phyloP scores from a whole-genome alignment of 2,329 filamentous ascomycete species.

The Alternaria sp. region DNA sequence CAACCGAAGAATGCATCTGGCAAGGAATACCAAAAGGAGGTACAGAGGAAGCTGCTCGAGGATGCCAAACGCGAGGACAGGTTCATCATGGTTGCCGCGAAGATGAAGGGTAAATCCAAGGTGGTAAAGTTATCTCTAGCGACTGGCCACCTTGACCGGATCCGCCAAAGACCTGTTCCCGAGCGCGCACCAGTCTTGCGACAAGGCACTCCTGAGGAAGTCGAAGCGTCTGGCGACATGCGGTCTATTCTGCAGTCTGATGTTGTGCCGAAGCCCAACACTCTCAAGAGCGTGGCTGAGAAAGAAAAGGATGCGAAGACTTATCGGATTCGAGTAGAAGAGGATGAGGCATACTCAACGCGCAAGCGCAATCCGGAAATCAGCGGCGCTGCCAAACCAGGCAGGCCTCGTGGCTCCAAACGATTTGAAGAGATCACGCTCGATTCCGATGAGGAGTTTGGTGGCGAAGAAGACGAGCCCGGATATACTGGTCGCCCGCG shows the following conservation, averaged over 20 bases:
- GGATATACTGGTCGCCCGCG: constrained; percentile 23
- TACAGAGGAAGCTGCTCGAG: constrained; percentile 52
- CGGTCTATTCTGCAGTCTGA: constrained; percentile 48
- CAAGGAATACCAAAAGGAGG: constrained; percentile 56
- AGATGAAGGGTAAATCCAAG: constrained; percentile 53
- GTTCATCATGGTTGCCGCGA: constrained; percentile 54
- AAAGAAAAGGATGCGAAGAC: constrained; percentile 43
- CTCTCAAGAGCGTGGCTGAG: constrained; percentile 16
- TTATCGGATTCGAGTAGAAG: constrained; percentile 46
- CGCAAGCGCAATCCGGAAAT: constrained; percentile 33
- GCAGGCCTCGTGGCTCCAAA: constrained; percentile 24
- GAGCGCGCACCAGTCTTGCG: constrained; percentile 27
- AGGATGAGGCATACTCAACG: constrained; percentile 51
- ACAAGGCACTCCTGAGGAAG: constrained; percentile 28
- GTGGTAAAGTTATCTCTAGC: constrained; percentile 51
- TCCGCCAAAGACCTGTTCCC: constrained; percentile 41
- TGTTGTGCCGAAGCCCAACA: constrained; percentile 27
- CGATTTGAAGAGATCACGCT: constrained; percentile 56
- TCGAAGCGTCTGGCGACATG: constrained; percentile 26
- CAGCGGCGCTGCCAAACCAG: constrained; percentile 31
- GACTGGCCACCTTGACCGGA: constrained; percentile 44
- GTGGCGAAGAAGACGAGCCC: constrained; percentile 25
- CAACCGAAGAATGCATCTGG: constrained; percentile 52
- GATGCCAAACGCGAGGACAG: constrained; percentile 53
- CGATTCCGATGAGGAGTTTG: constrained; percentile 53